Conservation (phyloP, 2,329 filamentous ascomycete species). For the Cercospora zeae-maydis region DNA sequence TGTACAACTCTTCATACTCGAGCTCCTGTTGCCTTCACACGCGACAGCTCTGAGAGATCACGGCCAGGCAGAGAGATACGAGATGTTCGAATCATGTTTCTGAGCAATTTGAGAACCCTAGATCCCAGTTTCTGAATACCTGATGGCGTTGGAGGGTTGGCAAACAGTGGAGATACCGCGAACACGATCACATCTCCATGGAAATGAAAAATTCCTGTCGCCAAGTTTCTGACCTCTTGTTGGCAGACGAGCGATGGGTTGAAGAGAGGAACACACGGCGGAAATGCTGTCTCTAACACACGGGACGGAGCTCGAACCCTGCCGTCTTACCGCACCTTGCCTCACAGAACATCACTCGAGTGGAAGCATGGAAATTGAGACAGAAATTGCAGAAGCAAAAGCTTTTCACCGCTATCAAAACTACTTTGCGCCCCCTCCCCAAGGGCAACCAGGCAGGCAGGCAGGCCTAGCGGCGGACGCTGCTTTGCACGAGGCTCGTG, state of each 20-base stretch:
- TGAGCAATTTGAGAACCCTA: too few species aligned
- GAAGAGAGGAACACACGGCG: not conserved
- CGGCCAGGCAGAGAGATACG: too few species aligned
- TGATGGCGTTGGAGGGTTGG: not conserved
- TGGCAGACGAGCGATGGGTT: not conserved
- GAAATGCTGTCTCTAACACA: not conserved
- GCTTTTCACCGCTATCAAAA: not conserved
- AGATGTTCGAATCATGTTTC: too few species aligned
- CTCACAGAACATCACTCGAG: not conserved
- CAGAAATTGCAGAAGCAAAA: not conserved
- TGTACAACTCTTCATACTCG: too few species aligned
- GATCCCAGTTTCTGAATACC: not conserved
- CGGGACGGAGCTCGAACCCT: not conserved
- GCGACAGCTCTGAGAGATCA: too few species aligned
- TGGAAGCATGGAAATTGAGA: not conserved
- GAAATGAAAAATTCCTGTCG: too few species aligned
- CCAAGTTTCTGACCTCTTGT: not conserved
- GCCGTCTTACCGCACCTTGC: not conserved
- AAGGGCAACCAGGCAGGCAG: not conserved
- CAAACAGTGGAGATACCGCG: not conserved
- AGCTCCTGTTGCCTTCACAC: too few species aligned
- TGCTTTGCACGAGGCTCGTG: constrained; percentile 7
- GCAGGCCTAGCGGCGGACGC: not conserved
- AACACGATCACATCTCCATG: not conserved
- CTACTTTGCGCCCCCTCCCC: not conserved